Conservation (phyloP, 768 basidiomycete genomes). For the Pilatotrama ljubarskyi region DNA sequence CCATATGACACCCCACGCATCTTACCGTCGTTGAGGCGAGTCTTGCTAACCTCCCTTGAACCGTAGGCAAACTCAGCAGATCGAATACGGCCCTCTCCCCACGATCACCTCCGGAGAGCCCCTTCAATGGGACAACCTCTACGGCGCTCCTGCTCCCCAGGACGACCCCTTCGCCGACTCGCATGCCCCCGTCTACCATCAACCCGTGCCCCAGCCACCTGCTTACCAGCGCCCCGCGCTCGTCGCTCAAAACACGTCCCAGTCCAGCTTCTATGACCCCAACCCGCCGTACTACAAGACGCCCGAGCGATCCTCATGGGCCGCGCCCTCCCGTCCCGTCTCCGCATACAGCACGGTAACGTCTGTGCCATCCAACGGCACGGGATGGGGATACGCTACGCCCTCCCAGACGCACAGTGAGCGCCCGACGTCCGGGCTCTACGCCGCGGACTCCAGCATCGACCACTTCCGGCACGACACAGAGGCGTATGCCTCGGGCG, state of each 20-base stretch:
- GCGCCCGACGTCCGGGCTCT: conserved; percentile 13
- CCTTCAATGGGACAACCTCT: conserved; percentile 26
- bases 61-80: background rate
- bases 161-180: conserved; percentile 35
- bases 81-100: conserved; percentile 23
- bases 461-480: conserved; percentile 67
- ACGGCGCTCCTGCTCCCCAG: conserved; percentile 13
- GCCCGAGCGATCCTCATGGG: conserved; percentile 12
- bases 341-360: conserved; percentile 23
- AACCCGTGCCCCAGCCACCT: conserved; percentile 6
- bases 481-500: conserved; percentile 70
- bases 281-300: conserved; percentile 8
- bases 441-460: conserved; percentile 35
- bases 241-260: conserved; percentile 11
- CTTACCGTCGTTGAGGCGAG: no score
- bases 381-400: conserved; percentile 16
- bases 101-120: conserved; percentile 37
- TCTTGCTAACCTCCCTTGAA: background rate
- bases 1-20: no score
- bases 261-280: conserved; percentile 13
- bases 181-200: conserved; percentile 5
- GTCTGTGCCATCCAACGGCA: conserved; percentile 10
- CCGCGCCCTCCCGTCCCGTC: conserved; percentile 18
- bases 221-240: conserved; percentile 14
- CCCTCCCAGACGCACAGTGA: background rate